phyloP scores from a whole-genome alignment of 2,329 filamentous ascomycete genomes.

The Arachnopeziza araneosa region DNA sequence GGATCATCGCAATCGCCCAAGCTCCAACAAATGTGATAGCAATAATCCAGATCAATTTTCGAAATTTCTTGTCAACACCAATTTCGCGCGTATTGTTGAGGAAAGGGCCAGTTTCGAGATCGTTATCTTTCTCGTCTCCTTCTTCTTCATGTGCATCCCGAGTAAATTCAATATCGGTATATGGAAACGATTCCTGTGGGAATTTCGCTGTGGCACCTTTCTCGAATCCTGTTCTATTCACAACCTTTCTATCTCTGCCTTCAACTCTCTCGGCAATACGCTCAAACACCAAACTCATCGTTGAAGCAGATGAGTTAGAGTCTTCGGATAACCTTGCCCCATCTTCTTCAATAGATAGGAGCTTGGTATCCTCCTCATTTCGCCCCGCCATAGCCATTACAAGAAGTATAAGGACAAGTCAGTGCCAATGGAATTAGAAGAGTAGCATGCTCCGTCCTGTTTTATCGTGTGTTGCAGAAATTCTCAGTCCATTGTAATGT shows the following conservation, averaged over 20 bases:
- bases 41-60: conserved; percentile 50
- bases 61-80: conserved; percentile 60
- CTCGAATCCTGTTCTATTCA: conserved; percentile 23
- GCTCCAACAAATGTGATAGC: conserved; percentile 55
- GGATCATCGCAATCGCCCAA: conserved; percentile 63
- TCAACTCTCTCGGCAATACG: conserved; percentile 53
- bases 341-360: conserved; percentile 21
- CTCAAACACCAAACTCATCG: conserved; percentile 77
- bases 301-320: conserved; percentile 73
- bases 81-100: conserved; percentile 35
- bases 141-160: conserved; percentile 19
- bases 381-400: conserved; percentile 26
- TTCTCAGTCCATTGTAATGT: no score
- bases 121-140: conserved; percentile 34
- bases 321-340: conserved; percentile 24
- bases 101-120: conserved; percentile 41
- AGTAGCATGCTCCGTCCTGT: neutral
- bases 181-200: conserved; percentile 20
- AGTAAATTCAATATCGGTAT: conserved; percentile 24
- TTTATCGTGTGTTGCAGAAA: neutral
- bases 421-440: neutral
- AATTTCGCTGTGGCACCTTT: no score
- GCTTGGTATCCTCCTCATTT: conserved; percentile 24
- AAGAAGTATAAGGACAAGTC: neutral
- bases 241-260: conserved; percentile 14